Base-by-base conservation (phyloP, 495 filamentous ascomycete genomes). In the Saxophila tyrrhenica region DNA sequence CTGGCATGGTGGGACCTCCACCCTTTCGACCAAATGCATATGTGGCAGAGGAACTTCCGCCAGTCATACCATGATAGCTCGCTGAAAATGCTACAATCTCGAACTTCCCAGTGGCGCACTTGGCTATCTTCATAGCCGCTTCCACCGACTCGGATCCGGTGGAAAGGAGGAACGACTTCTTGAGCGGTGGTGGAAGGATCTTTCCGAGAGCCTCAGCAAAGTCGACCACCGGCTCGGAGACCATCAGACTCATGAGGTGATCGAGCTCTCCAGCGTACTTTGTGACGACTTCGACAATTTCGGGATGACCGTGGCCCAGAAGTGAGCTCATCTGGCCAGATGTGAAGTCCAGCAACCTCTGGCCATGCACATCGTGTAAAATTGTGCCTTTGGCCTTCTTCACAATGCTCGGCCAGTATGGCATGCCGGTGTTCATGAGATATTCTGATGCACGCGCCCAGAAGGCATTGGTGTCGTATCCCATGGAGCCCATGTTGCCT, bases 261-360 rank as follows among this genome's bases (percentile, higher is more conserved):
- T 79, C 77, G 35, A 81, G 72, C 29, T 67, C 54, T 0, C 60
- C 64, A 16, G 72, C 69, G 43, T 73, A 65, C 0, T 72, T 51
- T 13, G 59, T 52, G 25, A 79, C 73, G 0, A 72, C 68, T 21
- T 72, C 57, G 5, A 80, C 74, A 25, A 79, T 76, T 50, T 81
- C 76, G 1, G 77, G 75, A 54, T 80, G 72, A 0, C 70, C 72
- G 54, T 81, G 78, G n/a, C 77, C 78, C 0, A 81, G 66, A 0
- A 80, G 65, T 19, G 71, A 79, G 20, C 71, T 72, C 74, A 78
- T 77, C 49, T 79, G 77, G 29, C 76, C 78, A 0, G 76, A 78
- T 0, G 77, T 79, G 17, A n/a, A 48, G 16, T 48, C 44, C 17
- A 48, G 44, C 44, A 48, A 17, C 15, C 21, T 16, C 5, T 43